Conservation (phyloP, 208 protist genomes). For the Leishmania guyanensis region DNA sequence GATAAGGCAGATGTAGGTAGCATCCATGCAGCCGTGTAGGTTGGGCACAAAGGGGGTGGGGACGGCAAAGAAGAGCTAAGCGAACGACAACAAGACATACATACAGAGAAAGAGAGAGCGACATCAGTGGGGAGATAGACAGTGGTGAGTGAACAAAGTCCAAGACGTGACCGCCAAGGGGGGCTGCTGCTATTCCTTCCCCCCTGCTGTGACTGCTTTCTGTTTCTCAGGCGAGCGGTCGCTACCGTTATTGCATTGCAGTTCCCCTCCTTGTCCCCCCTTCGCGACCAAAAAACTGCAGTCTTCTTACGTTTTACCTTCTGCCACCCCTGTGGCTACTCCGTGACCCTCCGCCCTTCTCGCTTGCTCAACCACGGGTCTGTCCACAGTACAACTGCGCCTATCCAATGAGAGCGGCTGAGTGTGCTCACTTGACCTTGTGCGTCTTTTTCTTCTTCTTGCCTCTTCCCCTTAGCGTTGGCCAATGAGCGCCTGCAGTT, state of each 20-base stretch:
- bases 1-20: not conserved
- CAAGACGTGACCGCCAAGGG: not conserved
- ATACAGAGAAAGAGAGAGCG: not conserved
- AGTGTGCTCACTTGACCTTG: not conserved
- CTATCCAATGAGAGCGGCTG: too few relatives aligned
- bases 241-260: not conserved
- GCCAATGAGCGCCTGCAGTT: slow-evolving; percentile 28
- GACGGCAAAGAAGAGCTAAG: slow-evolving; percentile 19
- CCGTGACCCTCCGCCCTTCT: too few relatives aligned
- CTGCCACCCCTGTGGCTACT: not conserved
- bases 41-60: not conserved
- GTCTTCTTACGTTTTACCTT: not conserved
- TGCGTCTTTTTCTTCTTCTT: not conserved
- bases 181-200: not conserved
- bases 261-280: not conserved
- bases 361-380: not conserved
- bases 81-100: not conserved
- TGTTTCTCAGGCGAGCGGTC: not conserved
- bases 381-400: not conserved
- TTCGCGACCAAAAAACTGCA: not conserved
- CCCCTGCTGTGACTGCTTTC: not conserved
- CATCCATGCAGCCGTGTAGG: not conserved
- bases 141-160: not conserved
- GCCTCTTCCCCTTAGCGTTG: not conserved
- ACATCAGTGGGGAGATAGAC: not conserved